phyloP scores from a whole-genome alignment of 1,139 yeast genomes.

The Zygoascus hellenicus region DNA sequence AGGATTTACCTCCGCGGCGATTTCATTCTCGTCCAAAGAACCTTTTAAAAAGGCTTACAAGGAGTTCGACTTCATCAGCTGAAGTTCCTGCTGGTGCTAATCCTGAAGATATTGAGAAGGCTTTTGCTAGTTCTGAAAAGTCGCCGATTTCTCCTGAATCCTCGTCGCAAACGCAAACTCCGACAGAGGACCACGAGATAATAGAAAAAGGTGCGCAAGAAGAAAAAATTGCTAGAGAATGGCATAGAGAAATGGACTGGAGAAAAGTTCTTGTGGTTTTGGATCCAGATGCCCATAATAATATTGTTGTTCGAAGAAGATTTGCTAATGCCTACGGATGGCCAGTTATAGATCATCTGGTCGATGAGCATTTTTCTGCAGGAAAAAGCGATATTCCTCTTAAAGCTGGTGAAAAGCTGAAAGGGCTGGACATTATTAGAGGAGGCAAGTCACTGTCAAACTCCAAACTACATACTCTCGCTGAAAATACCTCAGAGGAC shows the following conservation, averaged over 20 bases:
- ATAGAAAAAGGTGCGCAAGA: conserved; percentile 48
- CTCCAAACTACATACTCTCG: neutral
- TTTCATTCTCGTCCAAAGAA: conserved; percentile 16
- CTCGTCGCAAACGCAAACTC: neutral
- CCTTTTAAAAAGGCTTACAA: neutral
- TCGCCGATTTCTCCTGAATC: neutral
- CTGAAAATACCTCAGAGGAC: neutral
- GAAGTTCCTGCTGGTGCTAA: neutral
- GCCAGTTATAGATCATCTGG: conserved; percentile 84
- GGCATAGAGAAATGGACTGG: conserved; percentile 87
- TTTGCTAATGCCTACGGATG: conserved; percentile 96
- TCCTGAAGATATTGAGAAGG: too few relatives aligned
- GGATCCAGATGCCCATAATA: conserved; percentile 94
- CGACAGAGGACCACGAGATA: conserved; percentile 16
- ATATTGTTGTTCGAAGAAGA: conserved; percentile 79
- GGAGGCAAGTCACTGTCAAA: conserved; percentile 2
- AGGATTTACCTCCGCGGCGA: conserved; percentile 53
- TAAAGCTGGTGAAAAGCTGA: conserved; percentile 1
- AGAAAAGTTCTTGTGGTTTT: conserved; percentile 81
- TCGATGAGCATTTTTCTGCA: conserved; percentile 51
- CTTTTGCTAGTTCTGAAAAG: neutral
- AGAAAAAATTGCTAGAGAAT: conserved; percentile 80
- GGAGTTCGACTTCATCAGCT: neutral
- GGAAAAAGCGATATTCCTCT: conserved; percentile 6
- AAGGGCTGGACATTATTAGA: conserved; percentile 7